Percentiles rank a stretch among this genome's conserved stretches.
Conservation (phyloP, 2,329 filamentous ascomycete species). For the Ceratocystis smalleyi region DNA sequence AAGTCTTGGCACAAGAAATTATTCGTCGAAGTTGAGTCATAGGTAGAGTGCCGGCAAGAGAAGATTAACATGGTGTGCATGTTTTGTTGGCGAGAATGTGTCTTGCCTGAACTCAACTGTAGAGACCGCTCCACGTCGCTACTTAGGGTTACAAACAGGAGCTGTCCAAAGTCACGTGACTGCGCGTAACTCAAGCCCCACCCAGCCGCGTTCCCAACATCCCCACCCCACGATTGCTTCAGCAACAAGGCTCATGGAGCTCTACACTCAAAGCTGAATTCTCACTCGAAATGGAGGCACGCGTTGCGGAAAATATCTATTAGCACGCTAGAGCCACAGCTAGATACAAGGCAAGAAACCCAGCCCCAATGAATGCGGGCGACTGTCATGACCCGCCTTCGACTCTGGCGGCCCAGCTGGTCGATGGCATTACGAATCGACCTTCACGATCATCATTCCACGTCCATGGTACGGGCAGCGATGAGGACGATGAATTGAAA, state of each 20-base stretch:
- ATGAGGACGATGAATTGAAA: conserved; percentile 59
- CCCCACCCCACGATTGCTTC: not conserved
- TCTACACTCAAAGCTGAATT: not conserved
- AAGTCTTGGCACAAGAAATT: not conserved
- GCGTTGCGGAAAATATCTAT: not conserved
- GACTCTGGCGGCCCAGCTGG: conserved; percentile 74
- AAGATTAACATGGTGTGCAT: too few species aligned
- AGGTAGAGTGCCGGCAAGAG: not conserved
- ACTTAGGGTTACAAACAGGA: not conserved
- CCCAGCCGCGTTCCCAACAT: conserved; percentile 1
- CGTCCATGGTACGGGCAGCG: conserved; percentile 48
- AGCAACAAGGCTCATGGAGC: not conserved
- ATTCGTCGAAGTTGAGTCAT: not conserved
- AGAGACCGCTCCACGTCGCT: not conserved
- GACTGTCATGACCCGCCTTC: conserved; percentile 44
- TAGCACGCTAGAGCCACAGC: not conserved
- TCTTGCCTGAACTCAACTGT: not conserved
- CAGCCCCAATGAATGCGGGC: conserved; percentile 1
- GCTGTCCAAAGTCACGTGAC: not conserved
- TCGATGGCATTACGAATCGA: conserved; percentile 31
- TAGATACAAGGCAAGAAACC: not conserved
- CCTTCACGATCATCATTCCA: conserved; percentile 26
- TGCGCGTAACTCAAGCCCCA: not conserved
- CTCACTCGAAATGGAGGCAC: not conserved
- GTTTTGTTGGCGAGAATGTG: not conserved